These are phyloP conservation scores for Penicillium roqueforti DNA, from an alignment of 495 filamentous ascomycete genomes.

Conservation along the genomic window DNA sequence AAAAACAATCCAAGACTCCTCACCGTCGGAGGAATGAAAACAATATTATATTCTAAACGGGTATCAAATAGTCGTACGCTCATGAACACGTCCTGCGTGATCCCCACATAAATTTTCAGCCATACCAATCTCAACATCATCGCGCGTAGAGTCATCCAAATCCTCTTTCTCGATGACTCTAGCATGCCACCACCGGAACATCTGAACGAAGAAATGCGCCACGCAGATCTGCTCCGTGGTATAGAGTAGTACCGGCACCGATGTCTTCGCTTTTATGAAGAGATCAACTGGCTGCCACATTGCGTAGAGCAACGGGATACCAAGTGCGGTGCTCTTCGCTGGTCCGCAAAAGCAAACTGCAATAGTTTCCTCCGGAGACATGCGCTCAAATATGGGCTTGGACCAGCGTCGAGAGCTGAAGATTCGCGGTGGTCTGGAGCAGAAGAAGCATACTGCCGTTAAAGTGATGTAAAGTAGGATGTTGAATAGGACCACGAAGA, in stretches of 20 bases:
- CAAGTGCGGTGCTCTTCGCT: constrained; percentile 53
- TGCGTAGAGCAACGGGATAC: constrained; percentile 49
- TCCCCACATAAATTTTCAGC: constrained; percentile 1
- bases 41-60: neutral
- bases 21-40: too few relatives aligned
- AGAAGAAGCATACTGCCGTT: constrained; percentile 46
- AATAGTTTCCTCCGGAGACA: constrained; percentile 47
- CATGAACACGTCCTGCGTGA: constrained; percentile 1
- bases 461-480: constrained; percentile 50
- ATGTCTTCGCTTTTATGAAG: constrained; percentile 47
- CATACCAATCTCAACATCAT: constrained; percentile 11
- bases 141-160: constrained; percentile 3
- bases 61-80: constrained; percentile 5
- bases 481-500: constrained; percentile 52
- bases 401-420: constrained; percentile 22
- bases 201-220: constrained; percentile 51
- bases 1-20: neutral
- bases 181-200: constrained; percentile 46
- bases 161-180: constrained; percentile 28
- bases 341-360: constrained; percentile 56
- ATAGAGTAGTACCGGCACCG: constrained; percentile 52
- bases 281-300: constrained; percentile 52
- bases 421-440: constrained; percentile 37
- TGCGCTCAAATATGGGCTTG: constrained; percentile 30
- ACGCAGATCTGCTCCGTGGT: constrained; percentile 55